A percentile compares a stretch with the other conserved stretches of the same genome.
phyloP scores from a whole-genome alignment of 257 asterid species.

The Plantago elongata region DNA sequence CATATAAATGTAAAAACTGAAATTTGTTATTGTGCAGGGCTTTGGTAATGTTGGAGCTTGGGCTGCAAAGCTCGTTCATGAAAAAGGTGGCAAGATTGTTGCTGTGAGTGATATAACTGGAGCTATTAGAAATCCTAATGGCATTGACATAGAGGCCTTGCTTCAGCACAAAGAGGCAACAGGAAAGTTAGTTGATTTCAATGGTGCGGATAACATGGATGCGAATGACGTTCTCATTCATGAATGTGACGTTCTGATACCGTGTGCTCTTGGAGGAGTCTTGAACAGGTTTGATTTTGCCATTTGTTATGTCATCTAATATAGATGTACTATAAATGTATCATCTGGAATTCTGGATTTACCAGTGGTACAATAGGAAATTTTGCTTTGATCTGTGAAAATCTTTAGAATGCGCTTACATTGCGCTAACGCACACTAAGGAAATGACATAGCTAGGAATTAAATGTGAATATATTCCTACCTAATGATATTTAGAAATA shows the following conservation, averaged over 20 bases:
- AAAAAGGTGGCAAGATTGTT: slow-evolving; percentile 75
- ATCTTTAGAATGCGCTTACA: too few species aligned
- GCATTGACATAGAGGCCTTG: slow-evolving; percentile 64
- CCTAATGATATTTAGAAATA: background rate
- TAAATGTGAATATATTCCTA: background rate
- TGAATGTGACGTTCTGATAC: slow-evolving; percentile 86
- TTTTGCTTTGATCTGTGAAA: too few species aligned
- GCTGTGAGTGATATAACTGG: slow-evolving; percentile 91
- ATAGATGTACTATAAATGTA: too few species aligned
- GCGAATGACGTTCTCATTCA: slow-evolving; percentile 58
- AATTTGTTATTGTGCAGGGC: slow-evolving; percentile 43
- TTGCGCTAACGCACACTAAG: too few species aligned
- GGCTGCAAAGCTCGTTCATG: slow-evolving; percentile 83
- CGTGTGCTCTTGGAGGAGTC: slow-evolving; percentile 97
- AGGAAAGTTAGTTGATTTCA: slow-evolving; percentile 48
- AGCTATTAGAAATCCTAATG: slow-evolving; percentile 56
- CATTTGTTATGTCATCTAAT: too few species aligned
- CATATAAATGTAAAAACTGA: background rate
- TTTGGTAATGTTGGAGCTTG: slow-evolving; percentile 93
- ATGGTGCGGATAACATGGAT: slow-evolving; percentile 65
- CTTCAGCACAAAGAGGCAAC: slow-evolving; percentile 56
- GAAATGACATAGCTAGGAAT: background rate
- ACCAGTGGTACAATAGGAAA: too few species aligned
- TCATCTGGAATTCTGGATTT: too few species aligned
- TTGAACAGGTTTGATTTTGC: slow-evolving; percentile 48